These are phyloP conservation scores for Peterozyma xylosa DNA, from an alignment of 805 yeast species.

Conservation along the genomic window DNA sequence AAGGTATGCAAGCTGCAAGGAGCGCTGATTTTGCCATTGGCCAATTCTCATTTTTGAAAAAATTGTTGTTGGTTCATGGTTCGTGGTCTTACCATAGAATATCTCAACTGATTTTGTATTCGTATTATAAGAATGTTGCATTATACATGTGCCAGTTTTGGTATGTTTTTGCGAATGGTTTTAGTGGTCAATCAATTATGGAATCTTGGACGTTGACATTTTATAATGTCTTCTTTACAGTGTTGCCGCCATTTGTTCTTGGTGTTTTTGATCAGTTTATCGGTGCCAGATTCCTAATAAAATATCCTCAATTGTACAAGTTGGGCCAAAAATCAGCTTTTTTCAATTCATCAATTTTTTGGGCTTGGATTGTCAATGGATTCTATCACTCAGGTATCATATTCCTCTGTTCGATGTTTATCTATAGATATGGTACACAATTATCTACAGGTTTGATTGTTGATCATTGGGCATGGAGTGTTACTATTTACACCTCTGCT, in stretches of 20 bases:
- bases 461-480: slow-evolving; percentile 95
- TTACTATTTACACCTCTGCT: slow-evolving; percentile 81
- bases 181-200: slow-evolving; percentile 90
- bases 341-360: slow-evolving; percentile 84
- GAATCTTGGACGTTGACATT: slow-evolving; percentile 98
- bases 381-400: slow-evolving; percentile 88
- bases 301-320: slow-evolving; percentile 89
- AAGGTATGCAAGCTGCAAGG: slow-evolving; percentile 99
- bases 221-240: slow-evolving; percentile 92
- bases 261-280: slow-evolving; percentile 97
- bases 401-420: slow-evolving; percentile 62
- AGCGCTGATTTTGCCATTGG: slow-evolving; percentile 97
- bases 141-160: slow-evolving; percentile 97
- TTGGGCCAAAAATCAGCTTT: slow-evolving; percentile 85
- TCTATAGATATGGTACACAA: slow-evolving; percentile 62
- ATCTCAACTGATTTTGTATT: slow-evolving; percentile 85
- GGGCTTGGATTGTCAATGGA: slow-evolving; percentile 97
- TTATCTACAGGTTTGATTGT: slow-evolving; percentile 62
- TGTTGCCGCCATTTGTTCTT: slow-evolving; percentile 89
- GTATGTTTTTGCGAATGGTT: slow-evolving; percentile 90
- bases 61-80: slow-evolving; percentile 87
- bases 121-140: slow-evolving; percentile 93
- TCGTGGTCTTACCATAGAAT: slow-evolving; percentile 96
- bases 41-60: slow-evolving; percentile 81
- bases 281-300: slow-evolving; percentile 77